phyloP scores from a whole-genome alignment of 108 stramenopile species.

The Cyclotella cryptica region DNA sequence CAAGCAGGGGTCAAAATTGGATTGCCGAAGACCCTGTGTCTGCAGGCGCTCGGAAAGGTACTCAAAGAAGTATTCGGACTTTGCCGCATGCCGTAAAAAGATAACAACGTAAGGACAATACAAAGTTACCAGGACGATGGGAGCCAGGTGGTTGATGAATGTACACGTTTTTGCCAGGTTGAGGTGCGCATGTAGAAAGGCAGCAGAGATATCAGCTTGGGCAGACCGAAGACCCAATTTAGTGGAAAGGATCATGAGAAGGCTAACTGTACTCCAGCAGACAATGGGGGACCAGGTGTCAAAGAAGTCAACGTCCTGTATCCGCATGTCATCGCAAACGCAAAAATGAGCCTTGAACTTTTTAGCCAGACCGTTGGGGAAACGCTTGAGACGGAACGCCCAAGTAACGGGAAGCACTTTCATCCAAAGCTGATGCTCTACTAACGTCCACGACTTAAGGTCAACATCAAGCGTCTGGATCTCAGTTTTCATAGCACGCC shows the following conservation, averaged over 20 bases:
- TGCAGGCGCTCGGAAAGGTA: conserved; percentile 25
- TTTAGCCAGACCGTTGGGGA: conserved; percentile 51
- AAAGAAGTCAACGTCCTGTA: conserved; percentile 26
- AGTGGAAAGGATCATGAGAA: conserved; percentile 27
- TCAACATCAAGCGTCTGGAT: conserved; percentile 21
- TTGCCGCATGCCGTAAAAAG: conserved; percentile 46
- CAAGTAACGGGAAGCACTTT: conserved; percentile 53
- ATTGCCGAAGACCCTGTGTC: conserved; percentile 20
- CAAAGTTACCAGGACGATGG: background rate
- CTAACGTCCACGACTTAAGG: conserved; percentile 25
- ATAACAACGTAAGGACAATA: conserved; percentile 28
- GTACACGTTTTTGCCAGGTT: conserved; percentile 40
- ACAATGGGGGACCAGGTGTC: conserved; percentile 60
- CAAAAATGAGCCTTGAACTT: conserved; percentile 64
- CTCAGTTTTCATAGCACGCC: conserved; percentile 26
- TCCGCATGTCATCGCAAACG: conserved; percentile 41
- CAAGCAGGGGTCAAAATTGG: conserved; percentile 56
- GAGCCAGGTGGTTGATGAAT: conserved; percentile 53
- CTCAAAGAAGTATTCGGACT: conserved; percentile 49
- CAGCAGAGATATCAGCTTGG: conserved; percentile 46
- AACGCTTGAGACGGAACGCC: conserved; percentile 42
- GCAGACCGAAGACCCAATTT: background rate
- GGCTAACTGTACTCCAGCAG: conserved; percentile 42
- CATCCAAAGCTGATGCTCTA: conserved; percentile 5
- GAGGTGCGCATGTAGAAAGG: conserved; percentile 59